A percentile compares a stretch with the other conserved stretches of the same genome.
phyloP scores from a whole-genome alignment of 2,329 filamentous ascomycete genomes.

The Alternaria ethzedia region DNA sequence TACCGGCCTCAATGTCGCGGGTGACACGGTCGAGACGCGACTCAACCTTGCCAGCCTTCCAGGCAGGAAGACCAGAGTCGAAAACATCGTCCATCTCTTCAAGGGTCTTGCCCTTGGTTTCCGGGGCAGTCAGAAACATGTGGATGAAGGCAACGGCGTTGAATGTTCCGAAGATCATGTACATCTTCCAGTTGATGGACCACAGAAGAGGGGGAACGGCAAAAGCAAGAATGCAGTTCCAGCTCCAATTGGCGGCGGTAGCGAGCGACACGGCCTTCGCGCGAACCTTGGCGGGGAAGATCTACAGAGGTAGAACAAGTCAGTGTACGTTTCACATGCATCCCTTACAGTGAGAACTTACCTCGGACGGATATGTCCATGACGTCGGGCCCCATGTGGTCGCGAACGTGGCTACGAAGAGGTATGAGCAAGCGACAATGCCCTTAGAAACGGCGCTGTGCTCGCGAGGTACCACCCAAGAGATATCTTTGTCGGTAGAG shows the following conservation, averaged over 20 bases:
- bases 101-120: constrained; percentile 50
- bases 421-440: constrained; percentile 53
- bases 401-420: constrained; percentile 54
- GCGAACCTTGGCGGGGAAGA: constrained; percentile 50
- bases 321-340: not conserved
- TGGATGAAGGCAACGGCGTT: constrained; percentile 48
- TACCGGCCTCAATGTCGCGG: constrained; percentile 47
- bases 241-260: constrained; percentile 49
- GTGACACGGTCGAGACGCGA: constrained; percentile 45
- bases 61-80: constrained; percentile 45
- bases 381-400: constrained; percentile 50
- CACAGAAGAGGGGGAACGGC: constrained; percentile 50
- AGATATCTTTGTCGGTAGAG: constrained; percentile 52
- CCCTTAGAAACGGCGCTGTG: constrained; percentile 62
- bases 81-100: constrained; percentile 53
- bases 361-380: constrained; percentile 48
- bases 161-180: constrained; percentile 51
- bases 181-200: constrained; percentile 53
- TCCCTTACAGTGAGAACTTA: not conserved
- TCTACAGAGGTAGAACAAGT: constrained; percentile 11
- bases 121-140: constrained; percentile 49
- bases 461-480: constrained; percentile 64
- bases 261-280: constrained; percentile 51
- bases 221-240: constrained; percentile 51
- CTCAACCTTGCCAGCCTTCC: constrained; percentile 37